Evolutionary conservation across 768 basidiomycete genomes (phyloP).

Genomic region (Ramaria sp.): DNA sequence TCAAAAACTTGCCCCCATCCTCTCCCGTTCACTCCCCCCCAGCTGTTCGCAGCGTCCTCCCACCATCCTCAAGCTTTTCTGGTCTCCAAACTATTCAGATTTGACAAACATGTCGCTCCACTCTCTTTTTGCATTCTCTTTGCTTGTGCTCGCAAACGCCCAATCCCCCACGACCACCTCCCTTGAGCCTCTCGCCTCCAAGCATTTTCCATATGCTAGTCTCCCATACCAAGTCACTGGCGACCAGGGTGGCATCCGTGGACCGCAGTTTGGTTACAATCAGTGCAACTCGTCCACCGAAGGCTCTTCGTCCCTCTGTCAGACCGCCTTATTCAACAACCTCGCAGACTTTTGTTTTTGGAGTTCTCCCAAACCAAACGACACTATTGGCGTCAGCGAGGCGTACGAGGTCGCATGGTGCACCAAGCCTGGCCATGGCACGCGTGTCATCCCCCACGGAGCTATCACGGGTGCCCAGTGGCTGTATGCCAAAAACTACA

Average conservation of each 20-base stretch:
- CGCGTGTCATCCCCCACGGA: conserved; percentile 14
- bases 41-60: not conserved
- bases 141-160: not conserved
- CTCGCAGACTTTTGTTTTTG: conserved; percentile 14
- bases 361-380: conserved; percentile 10
- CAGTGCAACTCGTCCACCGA: conserved; percentile 11
- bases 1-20: not conserved
- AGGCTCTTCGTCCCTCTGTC: conserved; percentile 12
- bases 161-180: conserved; percentile 4
- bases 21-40: not conserved
- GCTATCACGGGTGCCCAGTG: conserved; percentile 15
- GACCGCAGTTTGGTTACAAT: conserved; percentile 12
- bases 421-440: conserved; percentile 20
- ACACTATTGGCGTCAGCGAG: conserved; percentile 17
- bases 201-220: conserved; percentile 5
- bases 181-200: conserved; percentile 10
- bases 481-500: conserved; percentile 13
- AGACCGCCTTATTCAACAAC: conserved; percentile 5
- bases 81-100: not conserved
- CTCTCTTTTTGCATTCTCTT: conserved; percentile 7
- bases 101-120: conserved; percentile 2
- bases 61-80: not conserved
- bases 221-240: conserved; percentile 41
- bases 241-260: conserved; percentile 11
- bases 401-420: conserved; percentile 21